Conservation (phyloP, 2,329 filamentous ascomycete species). For the Neonectria coccinea region DNA sequence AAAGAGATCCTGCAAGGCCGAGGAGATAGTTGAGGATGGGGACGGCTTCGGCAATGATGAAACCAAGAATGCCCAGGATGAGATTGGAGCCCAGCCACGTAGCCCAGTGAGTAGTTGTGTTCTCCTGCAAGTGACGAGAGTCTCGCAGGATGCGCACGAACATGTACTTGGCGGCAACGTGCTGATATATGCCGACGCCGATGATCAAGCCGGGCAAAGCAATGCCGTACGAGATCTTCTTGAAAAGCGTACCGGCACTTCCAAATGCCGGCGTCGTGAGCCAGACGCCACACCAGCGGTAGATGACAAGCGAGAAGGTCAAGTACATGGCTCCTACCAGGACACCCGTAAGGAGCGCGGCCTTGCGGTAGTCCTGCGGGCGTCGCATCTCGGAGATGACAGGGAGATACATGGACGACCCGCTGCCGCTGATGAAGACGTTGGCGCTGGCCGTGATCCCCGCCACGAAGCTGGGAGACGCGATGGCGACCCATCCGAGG, state of each 20-base stretch:
- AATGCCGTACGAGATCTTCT: conserved; percentile 50
- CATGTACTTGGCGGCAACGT: conserved; percentile 50
- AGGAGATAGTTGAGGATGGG: conserved; percentile 50
- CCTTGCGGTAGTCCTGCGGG: conserved; percentile 43
- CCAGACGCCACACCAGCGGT: conserved; percentile 47
- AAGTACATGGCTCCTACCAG: conserved; percentile 46
- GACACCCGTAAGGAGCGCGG: conserved; percentile 39
- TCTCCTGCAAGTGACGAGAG: conserved; percentile 44
- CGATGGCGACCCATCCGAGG: conserved; percentile 64
- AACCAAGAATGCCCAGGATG: conserved; percentile 32
- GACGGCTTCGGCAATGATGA: conserved; percentile 41
- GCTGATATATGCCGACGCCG: conserved; percentile 50
- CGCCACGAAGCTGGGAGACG: conserved; percentile 63
- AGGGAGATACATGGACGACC: conserved; percentile 51
- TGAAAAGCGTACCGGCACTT: conserved; percentile 44
- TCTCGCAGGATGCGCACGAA: conserved; percentile 45
- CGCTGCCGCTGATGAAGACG: conserved; percentile 67
- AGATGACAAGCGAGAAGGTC: conserved; percentile 47
- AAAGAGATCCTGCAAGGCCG: conserved; percentile 47
- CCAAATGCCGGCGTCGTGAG: conserved; percentile 48
- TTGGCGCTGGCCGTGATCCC: conserved; percentile 65
- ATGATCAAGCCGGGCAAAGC: conserved; percentile 46
- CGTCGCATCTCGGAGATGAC: conserved; percentile 65
- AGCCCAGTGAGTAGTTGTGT: conserved; percentile 44
- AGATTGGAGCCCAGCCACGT: conserved; percentile 41